Percentiles rank a stretch among this genome's conserved stretches.
Conservation (phyloP, 441 rosid species). For the Erysimum cheiri region DNA sequence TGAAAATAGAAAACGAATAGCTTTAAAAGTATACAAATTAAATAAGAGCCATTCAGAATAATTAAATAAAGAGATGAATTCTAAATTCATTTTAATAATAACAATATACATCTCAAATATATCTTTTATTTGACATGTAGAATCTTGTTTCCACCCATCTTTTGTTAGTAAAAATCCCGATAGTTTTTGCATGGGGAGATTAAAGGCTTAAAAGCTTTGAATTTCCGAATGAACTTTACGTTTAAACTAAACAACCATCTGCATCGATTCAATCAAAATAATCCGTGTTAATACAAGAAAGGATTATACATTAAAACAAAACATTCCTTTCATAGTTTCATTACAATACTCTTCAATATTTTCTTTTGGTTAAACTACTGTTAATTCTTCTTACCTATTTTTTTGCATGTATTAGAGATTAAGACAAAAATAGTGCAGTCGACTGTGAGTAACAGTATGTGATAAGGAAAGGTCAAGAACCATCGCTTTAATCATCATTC, state of each 20-base stretch:
- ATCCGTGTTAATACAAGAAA: not conserved
- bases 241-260: not conserved
- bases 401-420: slow-evolving; percentile 8
- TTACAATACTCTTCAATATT: not conserved
- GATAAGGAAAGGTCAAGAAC: slow-evolving; percentile 40
- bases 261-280: not conserved
- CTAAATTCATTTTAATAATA: not conserved
- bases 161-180: not conserved
- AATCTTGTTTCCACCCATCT: not conserved
- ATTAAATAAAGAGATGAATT: not conserved
- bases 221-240: no score
- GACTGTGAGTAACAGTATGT: slow-evolving; percentile 6
- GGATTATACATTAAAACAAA: not conserved
- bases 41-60: not conserved
- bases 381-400: not conserved
- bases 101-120: not conserved
- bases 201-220: no score
- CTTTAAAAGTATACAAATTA: not conserved
- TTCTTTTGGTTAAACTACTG: not conserved
- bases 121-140: not conserved
- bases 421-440: slow-evolving; percentile 12
- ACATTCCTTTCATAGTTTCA: not conserved
- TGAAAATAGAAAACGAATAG: not conserved
- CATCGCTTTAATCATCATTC: slow-evolving; percentile 45
- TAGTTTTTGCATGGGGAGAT: no score